Evolutionary conservation across 2,329 filamentous ascomycete genomes (phyloP).

Genomic region (Sarocladium kiliense): DNA sequence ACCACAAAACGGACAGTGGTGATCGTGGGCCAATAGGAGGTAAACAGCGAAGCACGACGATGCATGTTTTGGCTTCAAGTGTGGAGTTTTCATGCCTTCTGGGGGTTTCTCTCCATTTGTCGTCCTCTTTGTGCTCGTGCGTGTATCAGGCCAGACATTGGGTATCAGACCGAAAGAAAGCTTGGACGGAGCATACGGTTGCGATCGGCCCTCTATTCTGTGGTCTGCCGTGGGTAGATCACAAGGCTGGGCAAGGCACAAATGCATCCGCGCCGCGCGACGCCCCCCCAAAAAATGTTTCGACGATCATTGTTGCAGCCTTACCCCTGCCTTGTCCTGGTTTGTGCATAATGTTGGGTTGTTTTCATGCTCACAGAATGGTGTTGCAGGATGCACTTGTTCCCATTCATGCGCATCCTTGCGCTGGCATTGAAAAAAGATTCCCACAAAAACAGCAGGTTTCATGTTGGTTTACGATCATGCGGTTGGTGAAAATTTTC

Average conservation of each 20-base stretch:
- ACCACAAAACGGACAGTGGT: neutral
- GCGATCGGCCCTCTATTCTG: neutral
- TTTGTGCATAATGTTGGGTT: neutral
- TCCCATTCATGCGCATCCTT: neutral
- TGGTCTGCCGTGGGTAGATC: too few species aligned
- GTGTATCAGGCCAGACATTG: slow-evolving; percentile 2
- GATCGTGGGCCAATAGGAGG: slow-evolving; percentile 2
- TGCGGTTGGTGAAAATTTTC: neutral
- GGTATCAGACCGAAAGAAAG: neutral
- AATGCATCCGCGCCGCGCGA: neutral
- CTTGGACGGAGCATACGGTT: neutral
- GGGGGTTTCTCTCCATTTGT: neutral
- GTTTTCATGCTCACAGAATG: neutral
- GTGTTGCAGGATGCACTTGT: neutral
- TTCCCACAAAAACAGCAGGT: neutral
- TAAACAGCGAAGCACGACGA: slow-evolving; percentile 1
- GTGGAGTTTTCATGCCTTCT: neutral
- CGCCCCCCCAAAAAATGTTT: neutral
- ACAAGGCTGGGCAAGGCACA: too few species aligned
- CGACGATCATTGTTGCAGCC: neutral
- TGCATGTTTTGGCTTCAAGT: neutral
- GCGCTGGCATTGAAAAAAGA: neutral
- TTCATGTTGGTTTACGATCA: neutral
- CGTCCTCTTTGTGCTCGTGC: neutral
- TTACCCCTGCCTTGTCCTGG: neutral